phyloP scores from a whole-genome alignment of 192 early-diverging fungal species.

The Backusella circina region DNA sequence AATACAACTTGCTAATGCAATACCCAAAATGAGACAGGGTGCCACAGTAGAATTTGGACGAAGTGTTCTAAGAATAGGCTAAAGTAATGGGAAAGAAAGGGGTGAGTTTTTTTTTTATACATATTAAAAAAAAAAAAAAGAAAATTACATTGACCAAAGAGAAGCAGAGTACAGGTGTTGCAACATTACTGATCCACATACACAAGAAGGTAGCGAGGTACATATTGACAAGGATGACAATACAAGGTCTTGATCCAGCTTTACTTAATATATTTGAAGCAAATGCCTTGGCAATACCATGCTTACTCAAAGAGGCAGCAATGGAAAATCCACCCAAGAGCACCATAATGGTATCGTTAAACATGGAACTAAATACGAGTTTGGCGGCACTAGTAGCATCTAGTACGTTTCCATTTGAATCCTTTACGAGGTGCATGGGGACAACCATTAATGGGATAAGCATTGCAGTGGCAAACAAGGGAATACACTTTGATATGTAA shows the following conservation, averaged over 20 bases:
- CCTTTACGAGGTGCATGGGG: conserved; percentile 55
- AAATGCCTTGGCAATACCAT: conserved; percentile 62
- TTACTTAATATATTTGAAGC: conserved; percentile 57
- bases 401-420: conserved; percentile 29
- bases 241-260: conserved; percentile 59
- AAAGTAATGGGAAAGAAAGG: background rate
- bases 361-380: conserved; percentile 67
- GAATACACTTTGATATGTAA: conserved; percentile 43
- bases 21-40: conserved; percentile 64
- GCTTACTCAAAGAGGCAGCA: conserved; percentile 67
- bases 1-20: conserved; percentile 67
- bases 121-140: background rate
- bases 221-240: conserved; percentile 70
- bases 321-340: conserved; percentile 69
- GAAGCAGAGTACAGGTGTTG: conserved; percentile 73
- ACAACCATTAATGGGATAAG: conserved; percentile 63
- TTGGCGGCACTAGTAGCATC: conserved; percentile 46
- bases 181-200: conserved; percentile 82
- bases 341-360: conserved; percentile 70
- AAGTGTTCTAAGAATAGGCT: conserved; percentile 70
- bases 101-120: background rate
- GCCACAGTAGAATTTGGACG: conserved; percentile 54
- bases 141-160: conserved; percentile 38
- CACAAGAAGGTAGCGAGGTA: conserved; percentile 65
- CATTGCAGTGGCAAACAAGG: conserved; percentile 66